Conservation (phyloP, 805 yeast genomes). For the Ogataea minuta region DNA sequence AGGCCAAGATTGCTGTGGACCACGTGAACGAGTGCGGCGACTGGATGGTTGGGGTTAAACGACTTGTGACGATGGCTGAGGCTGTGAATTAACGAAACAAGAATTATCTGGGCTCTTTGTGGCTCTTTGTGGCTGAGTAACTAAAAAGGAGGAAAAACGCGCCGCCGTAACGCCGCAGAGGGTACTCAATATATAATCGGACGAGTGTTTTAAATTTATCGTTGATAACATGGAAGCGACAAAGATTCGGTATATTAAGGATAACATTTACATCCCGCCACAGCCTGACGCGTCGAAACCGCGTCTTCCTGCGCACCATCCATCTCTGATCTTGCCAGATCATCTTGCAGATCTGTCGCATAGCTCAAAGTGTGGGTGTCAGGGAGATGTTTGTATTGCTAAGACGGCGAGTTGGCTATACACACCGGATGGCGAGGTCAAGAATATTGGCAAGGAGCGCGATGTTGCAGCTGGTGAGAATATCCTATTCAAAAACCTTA, state of each 20-base stretch:
- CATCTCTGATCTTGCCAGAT: constrained; percentile 36
- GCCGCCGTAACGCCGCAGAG: constrained; percentile 11
- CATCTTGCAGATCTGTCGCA: constrained; percentile 28
- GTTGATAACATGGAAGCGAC: constrained; percentile 32
- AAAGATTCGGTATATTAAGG: constrained; percentile 30
- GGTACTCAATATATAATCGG: constrained; percentile 5
- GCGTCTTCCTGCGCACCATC: constrained; percentile 34
- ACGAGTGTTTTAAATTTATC: constrained; percentile 6
- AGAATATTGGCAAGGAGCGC: constrained; percentile 13
- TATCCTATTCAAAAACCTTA: constrained; percentile 27
- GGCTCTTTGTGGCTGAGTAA: not conserved
- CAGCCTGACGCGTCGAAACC: constrained; percentile 17
- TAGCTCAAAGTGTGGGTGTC: constrained; percentile 34
- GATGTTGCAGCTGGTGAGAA: constrained; percentile 32
- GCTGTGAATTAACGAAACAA: constrained; percentile 23
- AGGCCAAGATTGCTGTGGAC: constrained; percentile 58
- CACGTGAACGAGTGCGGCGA: constrained; percentile 75
- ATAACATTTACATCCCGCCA: constrained; percentile 36
- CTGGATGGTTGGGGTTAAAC: constrained; percentile 91
- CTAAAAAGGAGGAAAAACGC: constrained; percentile 1
- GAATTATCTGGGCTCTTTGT: not conserved
- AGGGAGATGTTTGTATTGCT: constrained; percentile 33
- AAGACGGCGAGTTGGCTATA: constrained; percentile 37
- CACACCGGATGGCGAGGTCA: constrained; percentile 36
- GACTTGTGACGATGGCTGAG: constrained; percentile 75